Conservation (phyloP, 1,284 basidiomycete genomes). For the Crocinoboletus sp. region DNA sequence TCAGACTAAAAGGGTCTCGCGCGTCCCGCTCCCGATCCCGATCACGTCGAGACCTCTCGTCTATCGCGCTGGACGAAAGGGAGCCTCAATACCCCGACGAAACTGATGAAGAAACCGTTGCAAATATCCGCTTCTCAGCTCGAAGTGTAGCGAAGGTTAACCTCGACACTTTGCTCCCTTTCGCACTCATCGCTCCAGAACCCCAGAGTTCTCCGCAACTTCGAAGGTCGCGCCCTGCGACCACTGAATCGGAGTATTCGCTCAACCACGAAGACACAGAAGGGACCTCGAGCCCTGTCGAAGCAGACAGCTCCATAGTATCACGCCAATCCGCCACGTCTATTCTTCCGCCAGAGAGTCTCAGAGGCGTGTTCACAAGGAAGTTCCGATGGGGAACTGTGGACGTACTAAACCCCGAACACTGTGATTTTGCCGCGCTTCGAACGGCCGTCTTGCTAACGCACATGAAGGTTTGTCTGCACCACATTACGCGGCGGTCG, state of each 20-base stretch:
- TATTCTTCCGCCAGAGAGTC: slow-evolving; percentile 53
- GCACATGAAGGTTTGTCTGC: slow-evolving; percentile 63
- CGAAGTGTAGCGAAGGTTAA: slow-evolving; percentile 54
- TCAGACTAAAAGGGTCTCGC: slow-evolving; percentile 53
- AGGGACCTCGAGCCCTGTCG: slow-evolving; percentile 10
- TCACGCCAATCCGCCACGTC: slow-evolving; percentile 42
- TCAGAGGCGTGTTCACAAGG: slow-evolving; percentile 67
- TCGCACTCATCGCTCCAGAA: slow-evolving; percentile 75
- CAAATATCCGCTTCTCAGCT: slow-evolving; percentile 73
- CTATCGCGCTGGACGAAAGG: slow-evolving; percentile 48
- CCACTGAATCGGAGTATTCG: slow-evolving; percentile 18
- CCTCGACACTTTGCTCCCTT: slow-evolving; percentile 57
- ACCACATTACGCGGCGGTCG: slow-evolving; percentile 11
- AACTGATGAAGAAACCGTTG: slow-evolving; percentile 55
- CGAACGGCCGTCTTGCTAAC: slow-evolving; percentile 74
- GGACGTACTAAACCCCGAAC: slow-evolving; percentile 75
- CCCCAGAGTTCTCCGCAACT: slow-evolving; percentile 36
- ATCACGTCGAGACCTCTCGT: slow-evolving; percentile 58
- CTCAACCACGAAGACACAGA: slow-evolving; percentile 16
- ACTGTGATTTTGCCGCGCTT: slow-evolving; percentile 80
- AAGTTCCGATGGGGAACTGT: slow-evolving; percentile 80
- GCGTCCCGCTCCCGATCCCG: slow-evolving; percentile 63
- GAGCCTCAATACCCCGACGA: slow-evolving; percentile 49
- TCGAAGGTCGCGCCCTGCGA: slow-evolving; percentile 20
- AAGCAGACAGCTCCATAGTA: slow-evolving; percentile 19